phyloP scores from a whole-genome alignment of 495 filamentous ascomycete species.

The Corynascus novoguineensis region DNA sequence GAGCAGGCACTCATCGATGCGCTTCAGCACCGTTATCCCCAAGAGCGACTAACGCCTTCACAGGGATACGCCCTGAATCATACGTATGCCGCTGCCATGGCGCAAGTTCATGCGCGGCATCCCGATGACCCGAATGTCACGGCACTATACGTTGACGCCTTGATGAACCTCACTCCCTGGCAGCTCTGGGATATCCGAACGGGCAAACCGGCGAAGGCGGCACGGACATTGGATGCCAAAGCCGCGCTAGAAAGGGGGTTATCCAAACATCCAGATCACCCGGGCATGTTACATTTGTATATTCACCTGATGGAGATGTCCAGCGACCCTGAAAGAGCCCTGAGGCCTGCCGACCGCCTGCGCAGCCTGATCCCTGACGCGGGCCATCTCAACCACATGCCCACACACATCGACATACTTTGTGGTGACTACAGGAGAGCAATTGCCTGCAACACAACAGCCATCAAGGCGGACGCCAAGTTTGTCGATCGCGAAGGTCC shows the following conservation, averaged over 20 bases:
- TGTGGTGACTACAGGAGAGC: conserved; percentile 61
- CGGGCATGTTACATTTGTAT: conserved; percentile 63
- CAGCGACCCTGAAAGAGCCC: conserved; percentile 50
- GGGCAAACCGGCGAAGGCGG: conserved; percentile 48
- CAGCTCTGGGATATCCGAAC: conserved; percentile 57
- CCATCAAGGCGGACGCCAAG: conserved; percentile 57
- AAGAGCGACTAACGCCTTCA: conserved; percentile 28
- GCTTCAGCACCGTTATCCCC: conserved; percentile 50
- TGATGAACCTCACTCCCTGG: conserved; percentile 69
- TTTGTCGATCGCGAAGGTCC: conserved; percentile 48
- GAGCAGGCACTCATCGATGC: conserved; percentile 57
- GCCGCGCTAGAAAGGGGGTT: conserved; percentile 50
- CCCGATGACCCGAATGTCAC: conserved; percentile 55
- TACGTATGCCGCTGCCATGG: conserved; percentile 58
- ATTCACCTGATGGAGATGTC: conserved; percentile 77
- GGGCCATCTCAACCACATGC: conserved; percentile 71
- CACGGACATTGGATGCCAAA: conserved; percentile 55
- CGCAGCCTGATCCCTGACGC: conserved; percentile 59
- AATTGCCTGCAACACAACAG: conserved; percentile 55
- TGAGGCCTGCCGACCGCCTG: conserved; percentile 53
- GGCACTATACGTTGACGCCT: conserved; percentile 56
- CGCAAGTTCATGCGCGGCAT: conserved; percentile 47
- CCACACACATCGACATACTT: conserved; percentile 61
- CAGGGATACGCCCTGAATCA: conserved; percentile 51
- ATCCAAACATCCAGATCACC: conserved; percentile 44